These are phyloP conservation scores for Turritis glabra DNA, from an alignment of 345 rosid genomes.

Conservation along the genomic window DNA sequence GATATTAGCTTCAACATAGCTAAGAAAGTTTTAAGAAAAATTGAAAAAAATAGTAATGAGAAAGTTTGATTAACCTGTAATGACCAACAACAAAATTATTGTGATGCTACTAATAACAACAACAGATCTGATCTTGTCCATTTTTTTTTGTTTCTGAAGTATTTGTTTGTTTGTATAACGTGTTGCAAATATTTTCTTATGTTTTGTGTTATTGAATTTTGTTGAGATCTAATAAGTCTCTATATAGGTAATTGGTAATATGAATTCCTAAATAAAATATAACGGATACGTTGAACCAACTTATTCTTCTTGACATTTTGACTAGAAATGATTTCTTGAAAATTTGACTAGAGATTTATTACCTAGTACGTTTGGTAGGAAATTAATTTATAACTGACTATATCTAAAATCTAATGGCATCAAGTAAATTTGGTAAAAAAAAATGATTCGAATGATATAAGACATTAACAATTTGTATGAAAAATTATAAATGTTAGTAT, in stretches of 20 bases:
- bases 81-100: slow-evolving; percentile 16
- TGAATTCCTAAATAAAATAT: neutral
- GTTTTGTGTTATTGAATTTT: neutral
- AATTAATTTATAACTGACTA: neutral
- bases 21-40: neutral
- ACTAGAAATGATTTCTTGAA: neutral
- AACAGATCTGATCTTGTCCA: slow-evolving; percentile 3
- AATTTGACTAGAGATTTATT: neutral
- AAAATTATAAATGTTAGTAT: too few relatives aligned
- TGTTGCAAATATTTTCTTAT: neutral
- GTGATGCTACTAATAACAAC: slow-evolving; percentile 1
- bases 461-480: neutral
- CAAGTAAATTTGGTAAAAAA: neutral
- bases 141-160: neutral
- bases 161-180: neutral
- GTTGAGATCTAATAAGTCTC: neutral
- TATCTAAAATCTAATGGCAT: neutral
- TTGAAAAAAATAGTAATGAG: too few relatives aligned
- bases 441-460: neutral
- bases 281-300: neutral
- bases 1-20: neutral
- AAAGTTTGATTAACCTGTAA: neutral
- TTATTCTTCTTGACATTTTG: neutral
- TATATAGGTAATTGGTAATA: neutral
- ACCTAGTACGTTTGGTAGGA: neutral